Evolutionary conservation across 1,284 basidiomycete species (phyloP), one percentile per base, ranked within the genome.

Genomic region (Ceratobasidium papillatum): DNA sequence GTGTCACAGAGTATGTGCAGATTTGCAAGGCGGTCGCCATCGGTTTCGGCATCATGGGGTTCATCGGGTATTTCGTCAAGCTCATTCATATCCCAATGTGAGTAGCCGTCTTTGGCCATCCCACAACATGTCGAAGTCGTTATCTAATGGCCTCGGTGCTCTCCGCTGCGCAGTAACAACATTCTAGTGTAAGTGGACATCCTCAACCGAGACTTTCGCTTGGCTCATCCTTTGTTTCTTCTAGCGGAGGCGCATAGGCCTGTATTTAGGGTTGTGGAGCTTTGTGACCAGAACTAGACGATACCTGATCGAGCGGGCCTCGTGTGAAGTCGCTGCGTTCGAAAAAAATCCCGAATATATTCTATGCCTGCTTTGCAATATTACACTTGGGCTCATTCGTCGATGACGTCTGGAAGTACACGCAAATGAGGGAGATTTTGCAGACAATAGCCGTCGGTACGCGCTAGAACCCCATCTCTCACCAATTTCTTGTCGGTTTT

Each of bases 41-140:
- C 78, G 96, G 96, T 22, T 98, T 98, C 80, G 94, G 90, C 71
- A 94, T 98, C 79, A 98, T 98, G 95, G 96, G 96, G n/a, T 94
- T 96, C 87, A 96, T 97, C 82, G 95, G 95, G 12, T 97, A 95
- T 85, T 91, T 97, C 81, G 95, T 97, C 78, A 96, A 96, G 84
- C 89, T 97, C 78, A 95, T 97, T 80, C 95, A 97, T 84, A 96
- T 97, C 82, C 95, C 95, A 78, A 96, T 97, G 94, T 95, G 79
- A 85, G 93, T 89, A 49, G 27, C 73, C 71, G 76, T 59, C 71
- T 56, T 74, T 62, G 8, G 54, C 41, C 52, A n/a, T 49, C 32
- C 32, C 43, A 52, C 25, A 59, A 30, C 71, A 61, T 51, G 22
- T 2, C 74, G 27, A 45, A 45, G 54, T 68, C 34, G 52, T 45